phyloP scores from a whole-genome alignment of 1,139 yeast species.

The Zygoascus sp. region DNA sequence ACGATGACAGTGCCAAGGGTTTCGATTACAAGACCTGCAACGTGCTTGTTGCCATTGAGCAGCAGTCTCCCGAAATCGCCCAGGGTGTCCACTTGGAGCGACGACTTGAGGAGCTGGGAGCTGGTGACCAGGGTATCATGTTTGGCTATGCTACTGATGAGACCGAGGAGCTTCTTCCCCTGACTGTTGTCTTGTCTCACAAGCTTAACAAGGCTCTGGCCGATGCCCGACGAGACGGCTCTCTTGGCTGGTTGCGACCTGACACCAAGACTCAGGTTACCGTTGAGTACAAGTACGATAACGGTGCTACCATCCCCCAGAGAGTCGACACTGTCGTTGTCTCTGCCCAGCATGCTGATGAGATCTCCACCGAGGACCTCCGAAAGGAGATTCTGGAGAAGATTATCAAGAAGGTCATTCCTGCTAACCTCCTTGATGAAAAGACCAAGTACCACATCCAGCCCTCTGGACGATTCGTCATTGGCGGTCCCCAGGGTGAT shows the following conservation, averaged over 20 bases:
- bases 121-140: constrained; percentile 99
- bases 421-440: constrained; percentile 84
- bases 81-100: constrained; percentile 98
- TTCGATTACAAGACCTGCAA: constrained; percentile 99
- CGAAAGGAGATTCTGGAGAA: constrained; percentile 73
- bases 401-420: constrained; percentile 87
- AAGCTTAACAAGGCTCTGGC: constrained; percentile 96
- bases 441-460: constrained; percentile 96
- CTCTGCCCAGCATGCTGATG: constrained; percentile 97
- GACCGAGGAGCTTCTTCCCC: constrained; percentile 95
- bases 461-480: constrained; percentile 99
- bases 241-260: constrained; percentile 95
- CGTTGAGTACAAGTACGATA: constrained; percentile 87
- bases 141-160: constrained; percentile 99
- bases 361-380: constrained; percentile 86
- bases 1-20: constrained; percentile 93
- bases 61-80: constrained; percentile 98
- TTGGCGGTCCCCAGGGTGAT: constrained; percentile 99
- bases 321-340: constrained; percentile 98
- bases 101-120: constrained; percentile 96
- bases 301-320: constrained; percentile 91
- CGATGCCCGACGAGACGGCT: constrained; percentile 93
- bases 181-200: constrained; percentile 91
- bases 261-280: constrained; percentile 99
- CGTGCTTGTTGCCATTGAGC: constrained; percentile 98